A percentile compares a stretch with the other conserved stretches of the same genome.
Evolutionary conservation across 2,329 filamentous ascomycete species (phyloP).

Genomic region (Cladosporium sp.): DNA sequence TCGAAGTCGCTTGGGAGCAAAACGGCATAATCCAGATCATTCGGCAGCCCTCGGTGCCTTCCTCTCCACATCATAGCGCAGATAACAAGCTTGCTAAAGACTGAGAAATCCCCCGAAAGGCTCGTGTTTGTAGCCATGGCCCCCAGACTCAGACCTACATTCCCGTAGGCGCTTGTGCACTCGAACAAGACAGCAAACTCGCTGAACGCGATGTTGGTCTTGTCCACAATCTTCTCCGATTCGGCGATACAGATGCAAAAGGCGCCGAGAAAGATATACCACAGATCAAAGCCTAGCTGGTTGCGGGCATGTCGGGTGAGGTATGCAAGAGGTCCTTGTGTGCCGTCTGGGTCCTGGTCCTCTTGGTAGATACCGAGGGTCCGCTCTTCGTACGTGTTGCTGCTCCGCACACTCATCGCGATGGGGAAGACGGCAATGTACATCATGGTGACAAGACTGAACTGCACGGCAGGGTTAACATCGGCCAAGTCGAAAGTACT

Average conservation of each 20-base stretch:
- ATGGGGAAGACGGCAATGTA: conserved; percentile 63
- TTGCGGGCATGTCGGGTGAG: conserved; percentile 45
- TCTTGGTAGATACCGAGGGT: conserved; percentile 56
- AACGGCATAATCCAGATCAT: conserved; percentile 64
- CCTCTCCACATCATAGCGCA: conserved; percentile 60
- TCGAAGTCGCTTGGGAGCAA: too few relatives aligned
- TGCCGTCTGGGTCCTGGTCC: conserved; percentile 10
- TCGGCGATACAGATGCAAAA: conserved; percentile 40
- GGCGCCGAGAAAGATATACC: conserved; percentile 37
- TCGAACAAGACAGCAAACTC: conserved; percentile 40
- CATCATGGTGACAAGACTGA: conserved; percentile 62
- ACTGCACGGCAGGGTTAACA: conserved; percentile 51
- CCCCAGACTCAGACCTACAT: conserved; percentile 31
- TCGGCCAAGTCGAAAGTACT: conserved; percentile 35
- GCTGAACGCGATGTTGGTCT: conserved; percentile 23
- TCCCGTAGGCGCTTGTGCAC: conserved; percentile 31
- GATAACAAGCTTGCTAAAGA: conserved; percentile 59
- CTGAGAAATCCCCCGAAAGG: conserved; percentile 70
- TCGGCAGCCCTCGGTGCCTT: conserved; percentile 57
- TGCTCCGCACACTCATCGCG: conserved; percentile 61
- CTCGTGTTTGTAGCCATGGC: conserved; percentile 6
- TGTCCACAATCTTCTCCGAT: conserved; percentile 10
- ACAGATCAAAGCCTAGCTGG: conserved; percentile 40
- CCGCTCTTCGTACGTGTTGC: conserved; percentile 68
- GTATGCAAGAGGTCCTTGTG: conserved; percentile 43